These are phyloP conservation scores for Chytridium lagenaria DNA, from an alignment of 371 early-diverging fungal genomes.

Conservation along the genomic window DNA sequence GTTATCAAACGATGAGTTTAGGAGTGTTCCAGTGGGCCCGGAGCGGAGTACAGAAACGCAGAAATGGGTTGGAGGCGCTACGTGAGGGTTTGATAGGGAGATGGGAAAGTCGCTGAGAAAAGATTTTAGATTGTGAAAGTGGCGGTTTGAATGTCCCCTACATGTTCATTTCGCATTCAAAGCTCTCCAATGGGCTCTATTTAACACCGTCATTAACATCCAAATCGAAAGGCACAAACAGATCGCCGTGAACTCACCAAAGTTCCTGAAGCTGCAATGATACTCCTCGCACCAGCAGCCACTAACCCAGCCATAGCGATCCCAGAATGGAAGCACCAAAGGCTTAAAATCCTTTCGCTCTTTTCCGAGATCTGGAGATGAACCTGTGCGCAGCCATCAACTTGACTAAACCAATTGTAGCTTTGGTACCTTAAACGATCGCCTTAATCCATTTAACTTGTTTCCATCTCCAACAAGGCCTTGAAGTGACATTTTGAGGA, in stretches of 20 bases:
- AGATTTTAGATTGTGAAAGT: not conserved
- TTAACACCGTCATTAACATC: not conserved
- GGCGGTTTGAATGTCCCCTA: not conserved
- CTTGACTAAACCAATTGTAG: too few species aligned
- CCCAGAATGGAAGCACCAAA: constrained; percentile 54
- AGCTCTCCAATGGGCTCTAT: constrained; percentile 54
- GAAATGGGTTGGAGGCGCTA: constrained; percentile 52
- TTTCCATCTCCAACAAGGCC: not conserved
- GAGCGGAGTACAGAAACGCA: constrained; percentile 36
- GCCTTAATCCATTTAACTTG: not conserved
- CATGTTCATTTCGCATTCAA: constrained; percentile 48
- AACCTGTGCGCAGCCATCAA: too few species aligned
- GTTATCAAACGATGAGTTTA: constrained; percentile 51
- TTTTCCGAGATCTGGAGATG: not conserved
- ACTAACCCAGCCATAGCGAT: constrained; percentile 45
- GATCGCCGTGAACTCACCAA: too few species aligned
- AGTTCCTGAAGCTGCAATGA: constrained; percentile 52
- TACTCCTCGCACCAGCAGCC: constrained; percentile 23
- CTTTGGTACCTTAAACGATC: constrained; percentile 17
- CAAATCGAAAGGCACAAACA: too few species aligned
- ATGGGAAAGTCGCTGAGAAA: constrained; percentile 46
- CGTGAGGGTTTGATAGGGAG: constrained; percentile 59
- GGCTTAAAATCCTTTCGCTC: constrained; percentile 23
- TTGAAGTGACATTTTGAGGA: constrained; percentile 25
- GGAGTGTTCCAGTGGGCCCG: constrained; percentile 32